Evolutionary conservation across 345 rosid species (phyloP), one percentile per base, ranked within the genome.

Genomic region (Rhizophora mangle): DNA sequence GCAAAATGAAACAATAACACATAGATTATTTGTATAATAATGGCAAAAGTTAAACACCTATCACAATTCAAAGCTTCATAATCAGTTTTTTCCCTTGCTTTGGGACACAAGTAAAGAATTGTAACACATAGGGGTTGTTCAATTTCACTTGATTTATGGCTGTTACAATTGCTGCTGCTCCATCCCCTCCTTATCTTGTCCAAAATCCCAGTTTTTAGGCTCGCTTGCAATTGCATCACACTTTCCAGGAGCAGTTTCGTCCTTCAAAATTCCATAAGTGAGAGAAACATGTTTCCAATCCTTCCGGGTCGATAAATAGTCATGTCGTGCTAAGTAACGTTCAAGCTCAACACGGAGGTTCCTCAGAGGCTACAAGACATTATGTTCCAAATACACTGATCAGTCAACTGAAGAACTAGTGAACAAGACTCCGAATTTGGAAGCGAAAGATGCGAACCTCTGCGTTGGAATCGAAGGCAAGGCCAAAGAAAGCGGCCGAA

Each of bases 251-350:
- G 5, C 18, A 43, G 18, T 13, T 31, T 52, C 77, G 20, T 73
- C 77, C 59, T 67, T 59, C 46, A 27, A 26, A 46, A 73, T 36
- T 62, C 71, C 67, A 0, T 73, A 68, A 6, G 37, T 63, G 6
- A 68, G 68, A 30, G 78, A 74, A 18, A 68, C 13, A 18, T 74
- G 63, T 57, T 43, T 68, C 78, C 78, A 74, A 46, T 55, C 63
- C 3, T 30, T 53, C n/a, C 30, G 49, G 0, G 57, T 30, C 0
- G 68, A 68, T 21, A 74, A 69, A 59, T 54, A 54, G 19, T 54
- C 24, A 60, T 74, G 72, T 29, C 65, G 63, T 0, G 69, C 59
- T 67, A 74, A 21, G 20, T 74, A 74, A 21, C 60, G 65, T 63
- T 59, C 69, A 36, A 74, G 59, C 69, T 74, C 74, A 1, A 57